A percentile compares a stretch with the other conserved stretches of the same genome.
phyloP scores from a whole-genome alignment of 169 alveolate species.

The Besnoitia besnoiti region DNA sequence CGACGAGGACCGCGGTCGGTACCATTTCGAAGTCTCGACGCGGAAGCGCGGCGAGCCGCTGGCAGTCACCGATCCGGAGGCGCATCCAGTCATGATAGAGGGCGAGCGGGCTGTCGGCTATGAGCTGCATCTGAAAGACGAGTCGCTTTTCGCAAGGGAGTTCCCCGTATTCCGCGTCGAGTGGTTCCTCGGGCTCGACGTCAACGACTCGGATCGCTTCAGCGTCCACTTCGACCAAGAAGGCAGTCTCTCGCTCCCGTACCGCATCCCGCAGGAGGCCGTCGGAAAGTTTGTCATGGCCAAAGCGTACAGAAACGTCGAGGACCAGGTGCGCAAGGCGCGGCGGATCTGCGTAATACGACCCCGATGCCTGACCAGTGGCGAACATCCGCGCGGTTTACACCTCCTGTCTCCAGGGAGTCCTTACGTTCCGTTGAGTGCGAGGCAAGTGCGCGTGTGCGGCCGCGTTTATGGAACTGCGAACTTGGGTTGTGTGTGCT shows the following conservation, averaged over 20 bases:
- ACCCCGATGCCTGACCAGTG: too few relatives aligned
- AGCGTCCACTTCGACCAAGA: neutral
- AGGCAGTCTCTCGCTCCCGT: neutral
- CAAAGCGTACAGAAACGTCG: constrained; percentile 46
- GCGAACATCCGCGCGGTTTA: too few relatives aligned
- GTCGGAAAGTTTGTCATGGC: constrained; percentile 43
- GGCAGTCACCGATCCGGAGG: neutral
- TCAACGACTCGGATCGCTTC: neutral
- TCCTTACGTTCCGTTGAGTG: too few relatives aligned
- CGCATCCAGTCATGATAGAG: constrained; percentile 14
- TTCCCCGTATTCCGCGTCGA: constrained; percentile 4
- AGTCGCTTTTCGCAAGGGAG: neutral
- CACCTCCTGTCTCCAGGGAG: too few relatives aligned
- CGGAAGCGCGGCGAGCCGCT: neutral
- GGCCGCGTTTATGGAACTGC: too few relatives aligned
- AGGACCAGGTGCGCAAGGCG: constrained; percentile 38
- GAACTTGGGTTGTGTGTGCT: too few relatives aligned
- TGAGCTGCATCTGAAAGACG: neutral
- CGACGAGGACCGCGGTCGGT: constrained; percentile 4
- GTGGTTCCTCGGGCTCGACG: constrained; percentile 9
- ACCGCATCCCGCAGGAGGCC: constrained; percentile 1
- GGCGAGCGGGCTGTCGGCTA: constrained; percentile 4
- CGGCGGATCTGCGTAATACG: neutral
- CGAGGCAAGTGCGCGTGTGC: too few relatives aligned
- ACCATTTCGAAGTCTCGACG: neutral